Evolutionary conservation across 2,329 filamentous ascomycete genomes (phyloP).

Genomic region (Xylaria sp.): DNA sequence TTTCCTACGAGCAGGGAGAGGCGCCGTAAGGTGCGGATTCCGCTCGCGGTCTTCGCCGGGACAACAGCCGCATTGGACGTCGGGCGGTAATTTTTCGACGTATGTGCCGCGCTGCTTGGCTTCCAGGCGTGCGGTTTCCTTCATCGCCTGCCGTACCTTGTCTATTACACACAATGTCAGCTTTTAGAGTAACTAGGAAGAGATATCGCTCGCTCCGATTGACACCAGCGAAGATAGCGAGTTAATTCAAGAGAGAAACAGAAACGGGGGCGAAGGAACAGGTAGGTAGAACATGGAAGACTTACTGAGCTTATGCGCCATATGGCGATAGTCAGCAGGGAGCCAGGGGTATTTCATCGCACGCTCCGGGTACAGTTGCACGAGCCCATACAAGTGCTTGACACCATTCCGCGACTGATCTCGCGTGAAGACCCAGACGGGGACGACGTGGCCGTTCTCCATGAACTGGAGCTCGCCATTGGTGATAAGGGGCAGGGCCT

Average conservation of each 20-base stretch:
- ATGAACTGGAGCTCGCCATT: constrained; percentile 32
- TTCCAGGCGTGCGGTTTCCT: constrained; percentile 19
- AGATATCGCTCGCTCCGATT: background rate
- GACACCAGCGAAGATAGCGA: background rate
- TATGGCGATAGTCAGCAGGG: constrained; percentile 45
- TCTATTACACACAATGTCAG: constrained; percentile 22
- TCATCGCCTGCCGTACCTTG: constrained; percentile 29
- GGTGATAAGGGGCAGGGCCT: constrained; percentile 32
- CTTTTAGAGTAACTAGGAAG: background rate
- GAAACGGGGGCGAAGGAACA: background rate
- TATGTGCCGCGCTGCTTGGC: constrained; percentile 31
- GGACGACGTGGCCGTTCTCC: constrained; percentile 37
- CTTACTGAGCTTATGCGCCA: constrained; percentile 50
- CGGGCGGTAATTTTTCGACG: constrained; percentile 29
- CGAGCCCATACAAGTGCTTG: constrained; percentile 37
- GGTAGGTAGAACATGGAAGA: constrained; percentile 22
- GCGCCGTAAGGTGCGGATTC: constrained; percentile 10
- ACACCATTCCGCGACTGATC: constrained; percentile 37
- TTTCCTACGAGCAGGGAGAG: background rate
- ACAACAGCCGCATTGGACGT: constrained; percentile 38
- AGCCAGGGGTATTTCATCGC: constrained; percentile 55
- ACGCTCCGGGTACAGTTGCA: constrained; percentile 53
- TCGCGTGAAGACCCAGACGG: constrained; percentile 31
- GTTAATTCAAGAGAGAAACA: background rate
- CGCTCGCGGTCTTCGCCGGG: constrained; percentile 31